Percentiles rank a stretch among this genome's conserved stretches.
Evolutionary conservation across 2,329 filamentous ascomycete species (phyloP).

Genomic region (Cucurbitaria berberidis): DNA sequence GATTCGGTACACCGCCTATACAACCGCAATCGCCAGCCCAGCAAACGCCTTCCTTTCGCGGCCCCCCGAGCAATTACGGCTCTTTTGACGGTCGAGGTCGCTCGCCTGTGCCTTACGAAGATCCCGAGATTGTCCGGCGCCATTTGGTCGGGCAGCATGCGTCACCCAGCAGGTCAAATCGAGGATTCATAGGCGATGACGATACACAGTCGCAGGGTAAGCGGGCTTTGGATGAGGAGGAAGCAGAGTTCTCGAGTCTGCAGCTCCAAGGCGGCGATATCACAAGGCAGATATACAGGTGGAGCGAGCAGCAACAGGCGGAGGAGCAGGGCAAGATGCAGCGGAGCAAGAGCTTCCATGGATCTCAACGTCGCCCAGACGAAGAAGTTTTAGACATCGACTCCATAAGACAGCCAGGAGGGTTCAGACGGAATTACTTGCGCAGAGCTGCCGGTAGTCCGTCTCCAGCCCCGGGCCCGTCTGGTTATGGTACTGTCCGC

Average conservation of each 20-base stretch:
- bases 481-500: constrained; percentile 48
- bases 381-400: constrained; percentile 83
- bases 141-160: constrained; percentile 71
- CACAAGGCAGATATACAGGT: constrained; percentile 92
- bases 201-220: constrained; percentile 43
- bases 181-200: constrained; percentile 31
- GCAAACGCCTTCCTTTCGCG: constrained; percentile 55
- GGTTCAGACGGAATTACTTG: constrained; percentile 89
- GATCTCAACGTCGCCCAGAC: constrained; percentile 78
- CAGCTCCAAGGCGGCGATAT: constrained; percentile 93
- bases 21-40: constrained; percentile 63
- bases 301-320: constrained; percentile 86
- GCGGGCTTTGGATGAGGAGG: constrained; percentile 52
- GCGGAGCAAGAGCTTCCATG: constrained; percentile 87
- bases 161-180: constrained; percentile 44
- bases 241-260: constrained; percentile 90
- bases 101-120: constrained; percentile 73
- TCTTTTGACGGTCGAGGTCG: constrained; percentile 75
- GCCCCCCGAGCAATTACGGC: constrained; percentile 76
- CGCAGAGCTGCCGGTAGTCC: constrained; percentile 75
- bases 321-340: constrained; percentile 67
- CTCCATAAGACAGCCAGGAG: constrained; percentile 89
- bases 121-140: constrained; percentile 87
- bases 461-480: constrained; percentile 54
- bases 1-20: constrained; percentile 64